A percentile compares a stretch with the other conserved stretches of the same genome.
Evolutionary conservation across 1,284 basidiomycete genomes (phyloP).

Genomic region (Tetrapyrgos nigripes): DNA sequence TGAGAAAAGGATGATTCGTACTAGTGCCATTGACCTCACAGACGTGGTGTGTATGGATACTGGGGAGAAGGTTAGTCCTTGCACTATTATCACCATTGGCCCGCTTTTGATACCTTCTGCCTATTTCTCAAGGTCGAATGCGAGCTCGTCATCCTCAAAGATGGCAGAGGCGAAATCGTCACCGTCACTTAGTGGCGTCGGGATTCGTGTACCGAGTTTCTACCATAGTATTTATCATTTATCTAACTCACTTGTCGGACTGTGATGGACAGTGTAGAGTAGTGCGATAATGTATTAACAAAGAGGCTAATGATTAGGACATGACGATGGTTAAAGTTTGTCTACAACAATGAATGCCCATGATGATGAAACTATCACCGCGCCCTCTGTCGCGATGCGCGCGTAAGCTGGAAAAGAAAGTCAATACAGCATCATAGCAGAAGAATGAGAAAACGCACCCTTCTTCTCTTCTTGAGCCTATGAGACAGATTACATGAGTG

Average conservation of each 20-base stretch:
- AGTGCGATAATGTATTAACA: not conserved
- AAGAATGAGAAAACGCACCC: constrained; percentile 40
- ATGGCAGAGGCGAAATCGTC: constrained; percentile 86
- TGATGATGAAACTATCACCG: constrained; percentile 35
- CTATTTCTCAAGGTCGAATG: too few relatives aligned
- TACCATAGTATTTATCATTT: not conserved
- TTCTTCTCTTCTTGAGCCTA: constrained; percentile 68
- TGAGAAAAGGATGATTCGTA: constrained; percentile 88
- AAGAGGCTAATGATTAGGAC: not conserved
- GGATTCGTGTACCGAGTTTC: not conserved
- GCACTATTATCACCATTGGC: too few relatives aligned
- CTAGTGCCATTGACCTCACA: constrained; percentile 86
- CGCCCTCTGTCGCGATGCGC: constrained; percentile 47
- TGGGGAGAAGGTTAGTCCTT: too few relatives aligned
- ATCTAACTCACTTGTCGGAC: not conserved
- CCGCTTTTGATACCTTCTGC: too few relatives aligned
- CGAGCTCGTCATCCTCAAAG: constrained; percentile 89
- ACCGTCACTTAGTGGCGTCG: constrained; percentile 69
- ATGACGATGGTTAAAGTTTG: not conserved
- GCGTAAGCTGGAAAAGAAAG: constrained; percentile 41
- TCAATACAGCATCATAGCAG: constrained; percentile 6
- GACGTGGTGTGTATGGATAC: constrained; percentile 94
- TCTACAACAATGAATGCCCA: constrained; percentile 3
- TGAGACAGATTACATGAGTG: constrained; percentile 6
- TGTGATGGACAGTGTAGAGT: not conserved